phyloP scores from a whole-genome alignment of 768 basidiomycete genomes.

The Tulasnella sp. region DNA sequence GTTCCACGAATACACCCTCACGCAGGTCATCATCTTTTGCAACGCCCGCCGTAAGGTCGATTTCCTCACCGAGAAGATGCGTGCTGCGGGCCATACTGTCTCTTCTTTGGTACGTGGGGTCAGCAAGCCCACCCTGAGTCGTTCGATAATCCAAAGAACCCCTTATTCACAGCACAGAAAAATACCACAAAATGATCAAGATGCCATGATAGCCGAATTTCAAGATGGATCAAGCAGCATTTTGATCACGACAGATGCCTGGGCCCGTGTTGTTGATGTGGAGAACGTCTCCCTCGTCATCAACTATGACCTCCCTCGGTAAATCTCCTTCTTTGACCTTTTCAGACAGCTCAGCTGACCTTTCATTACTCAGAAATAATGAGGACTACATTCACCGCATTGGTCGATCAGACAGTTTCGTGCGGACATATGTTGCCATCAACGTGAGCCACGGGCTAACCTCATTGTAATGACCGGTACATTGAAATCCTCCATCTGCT shows the following conservation, averaged over 20 bases:
- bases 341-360: background rate
- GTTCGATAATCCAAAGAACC: background rate
- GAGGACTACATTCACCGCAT: constrained; percentile 99
- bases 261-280: constrained; percentile 38
- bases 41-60: constrained; percentile 38
- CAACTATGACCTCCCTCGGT: constrained; percentile 33
- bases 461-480: background rate
- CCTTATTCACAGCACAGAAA: constrained; percentile 24
- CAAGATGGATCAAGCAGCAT: constrained; percentile 28
- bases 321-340: background rate
- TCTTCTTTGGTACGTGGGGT: constrained; percentile 20
- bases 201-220: constrained; percentile 33
- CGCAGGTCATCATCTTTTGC: constrained; percentile 41
- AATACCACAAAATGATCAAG: constrained; percentile 31
- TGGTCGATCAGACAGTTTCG: constrained; percentile 97
- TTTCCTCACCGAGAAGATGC: too few species aligned
- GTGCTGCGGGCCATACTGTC: constrained; percentile 36
- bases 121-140: background rate
- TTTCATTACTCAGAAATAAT: constrained; percentile 50
- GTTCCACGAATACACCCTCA: constrained; percentile 39
- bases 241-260: constrained; percentile 32
- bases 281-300: constrained; percentile 38
- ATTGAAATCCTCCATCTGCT: constrained; percentile 5
- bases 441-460: constrained; percentile 52
- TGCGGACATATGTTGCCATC: constrained; percentile 98